phyloP scores from a whole-genome alignment of 805 yeast species.

The Candida michaelii region DNA sequence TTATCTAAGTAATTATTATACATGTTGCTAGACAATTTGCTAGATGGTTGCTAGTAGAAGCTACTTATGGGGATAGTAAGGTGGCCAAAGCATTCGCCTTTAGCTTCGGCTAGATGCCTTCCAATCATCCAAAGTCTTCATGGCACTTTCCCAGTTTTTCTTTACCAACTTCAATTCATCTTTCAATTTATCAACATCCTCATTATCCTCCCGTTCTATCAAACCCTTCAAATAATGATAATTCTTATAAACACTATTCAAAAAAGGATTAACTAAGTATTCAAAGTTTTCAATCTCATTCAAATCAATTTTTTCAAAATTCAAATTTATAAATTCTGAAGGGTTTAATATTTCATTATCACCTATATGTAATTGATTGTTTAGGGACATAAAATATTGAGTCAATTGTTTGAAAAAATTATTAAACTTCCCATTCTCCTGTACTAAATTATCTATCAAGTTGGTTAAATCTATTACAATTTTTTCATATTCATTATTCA shows the following conservation, averaged over 20 bases:
- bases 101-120: constrained; percentile 9
- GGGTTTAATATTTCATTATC: constrained; percentile 28
- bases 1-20: constrained; percentile 14
- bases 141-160: constrained; percentile 40
- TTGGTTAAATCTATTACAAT: constrained; percentile 34
- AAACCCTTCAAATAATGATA: constrained; percentile 30
- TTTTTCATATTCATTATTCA: constrained; percentile 30
- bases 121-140: constrained; percentile 41
- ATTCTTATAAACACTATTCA: constrained; percentile 33
- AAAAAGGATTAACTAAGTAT: constrained; percentile 31
- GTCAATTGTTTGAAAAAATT: constrained; percentile 29
- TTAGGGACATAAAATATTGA: constrained; percentile 27
- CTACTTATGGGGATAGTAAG: no score
- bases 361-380: constrained; percentile 21
- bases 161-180: constrained; percentile 34
- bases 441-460: constrained; percentile 34
- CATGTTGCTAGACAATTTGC: no score
- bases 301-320: constrained; percentile 10
- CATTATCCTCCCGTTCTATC: constrained; percentile 11
- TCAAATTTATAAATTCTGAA: constrained; percentile 18
- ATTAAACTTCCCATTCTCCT: constrained; percentile 38
- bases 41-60: no score
- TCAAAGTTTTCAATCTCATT: constrained; percentile 40
- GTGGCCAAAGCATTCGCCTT: no score
- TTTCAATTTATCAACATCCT: constrained; percentile 11